Evolutionary conservation across 1,139 yeast species (phyloP).

Genomic region (Oligophagozyma castellii): DNA sequence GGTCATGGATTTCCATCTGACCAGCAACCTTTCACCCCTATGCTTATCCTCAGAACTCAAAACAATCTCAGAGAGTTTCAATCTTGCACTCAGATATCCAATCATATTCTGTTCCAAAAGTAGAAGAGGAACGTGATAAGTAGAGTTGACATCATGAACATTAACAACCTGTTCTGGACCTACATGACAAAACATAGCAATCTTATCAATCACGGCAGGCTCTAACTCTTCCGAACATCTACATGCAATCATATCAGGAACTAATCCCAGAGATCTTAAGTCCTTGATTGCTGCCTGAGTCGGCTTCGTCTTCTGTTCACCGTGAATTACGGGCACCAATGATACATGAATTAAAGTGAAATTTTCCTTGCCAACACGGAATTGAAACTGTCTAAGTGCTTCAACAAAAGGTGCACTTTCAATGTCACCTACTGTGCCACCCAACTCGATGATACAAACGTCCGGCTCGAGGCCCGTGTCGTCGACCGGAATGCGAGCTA

Average conservation of each 20-base stretch:
- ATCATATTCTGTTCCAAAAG: constrained; percentile 79
- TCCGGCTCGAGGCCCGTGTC: constrained; percentile 81
- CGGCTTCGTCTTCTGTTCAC: constrained; percentile 98
- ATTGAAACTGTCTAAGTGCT: constrained; percentile 97
- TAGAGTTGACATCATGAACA: constrained; percentile 92
- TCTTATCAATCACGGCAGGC: constrained; percentile 74
- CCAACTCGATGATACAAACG: constrained; percentile 90
- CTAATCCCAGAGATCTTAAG: constrained; percentile 83
- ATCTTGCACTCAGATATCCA: constrained; percentile 56
- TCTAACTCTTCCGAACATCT: constrained; percentile 83
- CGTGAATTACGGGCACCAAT: constrained; percentile 91
- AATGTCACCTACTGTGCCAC: constrained; percentile 99
- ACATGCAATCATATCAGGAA: constrained; percentile 96
- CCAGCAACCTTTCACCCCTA: constrained; percentile 57
- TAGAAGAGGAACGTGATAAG: constrained; percentile 92
- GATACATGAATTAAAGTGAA: constrained; percentile 95
- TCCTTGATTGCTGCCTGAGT: constrained; percentile 98
- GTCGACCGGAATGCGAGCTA: constrained; percentile 85
- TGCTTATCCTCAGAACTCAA: constrained; percentile 41
- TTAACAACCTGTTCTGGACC: constrained; percentile 96
- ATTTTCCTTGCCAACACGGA: constrained; percentile 86
- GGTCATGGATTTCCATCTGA: constrained; percentile 72
- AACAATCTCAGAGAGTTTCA: constrained; percentile 40
- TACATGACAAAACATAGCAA: constrained; percentile 98
- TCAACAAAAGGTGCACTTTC: constrained; percentile 98